Conservation (phyloP, 2,329 filamentous ascomycete genomes). For the Pseudogymnoascus sp. region DNA sequence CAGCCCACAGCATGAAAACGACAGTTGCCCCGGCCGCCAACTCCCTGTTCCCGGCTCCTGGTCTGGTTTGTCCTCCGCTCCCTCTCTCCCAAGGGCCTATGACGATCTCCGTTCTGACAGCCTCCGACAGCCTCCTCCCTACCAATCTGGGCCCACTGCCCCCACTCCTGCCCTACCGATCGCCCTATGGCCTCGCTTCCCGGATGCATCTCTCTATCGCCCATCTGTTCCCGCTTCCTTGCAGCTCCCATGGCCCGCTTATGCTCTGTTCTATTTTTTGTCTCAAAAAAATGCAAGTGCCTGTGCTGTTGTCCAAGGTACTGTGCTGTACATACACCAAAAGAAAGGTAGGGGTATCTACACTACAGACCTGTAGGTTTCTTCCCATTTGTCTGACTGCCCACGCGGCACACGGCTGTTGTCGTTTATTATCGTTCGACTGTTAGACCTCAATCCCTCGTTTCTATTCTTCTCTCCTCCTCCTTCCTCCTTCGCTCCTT, state of each 20-base stretch:
- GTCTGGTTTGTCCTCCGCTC: neutral
- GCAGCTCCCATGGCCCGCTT: no score
- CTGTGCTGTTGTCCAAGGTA: no score
- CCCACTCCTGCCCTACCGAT: neutral
- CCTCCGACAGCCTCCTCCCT: neutral
- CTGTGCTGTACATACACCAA: neutral
- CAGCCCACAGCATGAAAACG: neutral
- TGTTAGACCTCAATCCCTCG: neutral
- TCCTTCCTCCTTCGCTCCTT: neutral
- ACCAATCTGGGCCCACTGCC: neutral
- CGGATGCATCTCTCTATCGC: slow-evolving; percentile 1
- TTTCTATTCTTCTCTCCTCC: neutral
- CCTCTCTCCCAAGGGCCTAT: neutral
- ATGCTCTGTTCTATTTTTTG: neutral
- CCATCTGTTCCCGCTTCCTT: slow-evolving; percentile 1
- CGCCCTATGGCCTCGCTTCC: slow-evolving; percentile 4
- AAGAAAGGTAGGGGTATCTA: neutral
- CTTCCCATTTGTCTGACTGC: neutral
- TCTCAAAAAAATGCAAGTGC: neutral
- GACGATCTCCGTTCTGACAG: neutral
- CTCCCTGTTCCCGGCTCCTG: neutral
- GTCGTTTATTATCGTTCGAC: neutral
- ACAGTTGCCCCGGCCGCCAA: neutral
- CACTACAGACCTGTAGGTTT: neutral
- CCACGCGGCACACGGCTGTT: neutral